Base-by-base conservation (phyloP, 352 stramenopile species). In the Phytopythium cucurbitacearum region DNA sequence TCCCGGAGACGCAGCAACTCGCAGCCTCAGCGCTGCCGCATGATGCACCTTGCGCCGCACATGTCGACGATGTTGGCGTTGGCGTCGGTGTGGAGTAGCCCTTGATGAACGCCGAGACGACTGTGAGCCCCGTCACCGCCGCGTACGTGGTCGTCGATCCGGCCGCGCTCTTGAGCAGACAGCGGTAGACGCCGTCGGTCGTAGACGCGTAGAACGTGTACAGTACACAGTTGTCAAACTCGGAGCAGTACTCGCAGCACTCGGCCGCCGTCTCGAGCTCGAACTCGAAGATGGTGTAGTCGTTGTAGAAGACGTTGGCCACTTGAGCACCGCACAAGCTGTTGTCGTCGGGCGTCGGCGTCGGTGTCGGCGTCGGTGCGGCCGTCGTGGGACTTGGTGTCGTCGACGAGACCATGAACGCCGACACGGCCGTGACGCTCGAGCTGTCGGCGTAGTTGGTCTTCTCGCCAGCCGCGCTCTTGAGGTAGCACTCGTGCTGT, bases 21-120 rank as follows among this genome's bases (percentile, higher is more conserved):
- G 56, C 62, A 38, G 56, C 62, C 16, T 73, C 48, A 0, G 63
- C 59, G 43, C 71, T 83, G 32, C 70, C 76, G 45, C 71, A 83
- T 48, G 71, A 74, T 36, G 60, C 58, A 10, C 65, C 68, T 11
- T 72, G 41, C 9, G 57, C 49, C 13, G 46, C 46, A 28, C 21
- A 28, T 28, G 21, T 28, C 21, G 21, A 28, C 21, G 21, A 28
- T 28, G 60, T 57, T 5, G 51, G 45, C 6, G 50, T 57, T 13
- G 60, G 60, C 32, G 60, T 47, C 12, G 51, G 40, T 7, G 33
- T 64, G 12, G 42, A 46, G 9, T 50, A 53, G 7, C 13, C 51
- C n/a, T 45, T 21, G 2, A 67, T 45, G 45, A 60, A 63, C 49
- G 55, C 60, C 15, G 60, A 67, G 8, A 67, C 55, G 1, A 67